Base-by-base conservation (phyloP, 805 yeast species). In the Metschnikowia sp. region DNA sequence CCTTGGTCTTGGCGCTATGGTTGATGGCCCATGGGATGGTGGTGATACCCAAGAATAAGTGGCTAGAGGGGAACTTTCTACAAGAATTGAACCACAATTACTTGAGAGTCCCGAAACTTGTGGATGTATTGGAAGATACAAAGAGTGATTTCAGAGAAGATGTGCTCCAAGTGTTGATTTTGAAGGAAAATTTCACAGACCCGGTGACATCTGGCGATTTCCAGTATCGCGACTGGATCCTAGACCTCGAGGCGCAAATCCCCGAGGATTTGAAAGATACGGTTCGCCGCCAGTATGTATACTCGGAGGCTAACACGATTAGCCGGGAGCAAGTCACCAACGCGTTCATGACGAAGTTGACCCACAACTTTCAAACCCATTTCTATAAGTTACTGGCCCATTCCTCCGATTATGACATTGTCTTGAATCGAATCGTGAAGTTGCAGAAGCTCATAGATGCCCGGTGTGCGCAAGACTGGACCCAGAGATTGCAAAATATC, bases 1-100 rank as follows among this genome's bases (percentile, higher is more conserved):
- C 95, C 0, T 72, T 88, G 59, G 72, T 84, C 2, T 59, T 88
- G 32, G 90, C 92, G 2, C 74, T 86, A 19, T 87, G 94, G 92
- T 68, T 88, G 48, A 82, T 88, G 86, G 87, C 92, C 2, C 91
- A 88, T 62, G 96, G 96, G 0, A 65, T 86, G 41, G 77, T 86
- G 13, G 75, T 77, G 38, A 71, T 87, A 2, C 95, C 96, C 0
- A 73, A 86, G 48, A 62, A 49, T 47, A 68, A 50, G 63, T 77
- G 61, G 76, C 60, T 54, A 22, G 66, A 64, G 47, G 76, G 76
- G 2, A 62, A 53, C 36, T 47, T 64, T 19, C 45, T 64, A 13
- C 53, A 53, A 18, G 51, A 64, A 40, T 53, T 72, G 49, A 69
- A 70, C 44, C 61, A 58, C 36, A 59, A 58, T 30, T 87, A 87